Conservation (phyloP, 1,284 basidiomycete species). For the Boletus smithii region DNA sequence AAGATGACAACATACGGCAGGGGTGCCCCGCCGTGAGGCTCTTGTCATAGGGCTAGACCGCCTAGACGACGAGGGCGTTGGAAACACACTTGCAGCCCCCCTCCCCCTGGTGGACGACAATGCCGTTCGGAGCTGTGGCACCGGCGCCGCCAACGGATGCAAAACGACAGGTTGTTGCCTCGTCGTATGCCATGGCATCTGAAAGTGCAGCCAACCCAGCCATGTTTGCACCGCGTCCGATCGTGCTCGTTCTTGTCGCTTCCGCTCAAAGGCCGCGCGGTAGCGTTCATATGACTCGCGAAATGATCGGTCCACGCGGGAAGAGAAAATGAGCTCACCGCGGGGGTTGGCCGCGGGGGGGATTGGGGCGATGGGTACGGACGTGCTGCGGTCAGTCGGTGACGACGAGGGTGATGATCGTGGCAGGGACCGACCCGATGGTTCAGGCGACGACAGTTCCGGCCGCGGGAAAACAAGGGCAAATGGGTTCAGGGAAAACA, state of each 20-base stretch:
- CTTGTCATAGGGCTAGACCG: slow-evolving; percentile 43
- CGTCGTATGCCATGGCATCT: slow-evolving; percentile 44
- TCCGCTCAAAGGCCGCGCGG: slow-evolving; percentile 84
- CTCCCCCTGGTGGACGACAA: slow-evolving; percentile 35
- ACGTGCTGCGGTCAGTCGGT: slow-evolving; percentile 30
- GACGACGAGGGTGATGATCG: slow-evolving; percentile 30
- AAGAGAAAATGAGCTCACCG: slow-evolving; percentile 95
- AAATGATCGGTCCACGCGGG: slow-evolving; percentile 79
- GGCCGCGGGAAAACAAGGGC: slow-evolving; percentile 61
- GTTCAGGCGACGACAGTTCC: slow-evolving; percentile 19
- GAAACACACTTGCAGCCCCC: slow-evolving; percentile 31
- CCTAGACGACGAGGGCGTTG: slow-evolving; percentile 41
- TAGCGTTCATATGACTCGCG: slow-evolving; percentile 93
- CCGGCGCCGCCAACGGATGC: slow-evolving; percentile 5
- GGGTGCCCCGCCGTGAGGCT: slow-evolving; percentile 28
- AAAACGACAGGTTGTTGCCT: slow-evolving; percentile 17
- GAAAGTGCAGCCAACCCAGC: slow-evolving; percentile 40
- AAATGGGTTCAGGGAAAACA: slow-evolving; percentile 62
- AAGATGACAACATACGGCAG: slow-evolving; percentile 26
- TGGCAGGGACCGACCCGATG: slow-evolving; percentile 20
- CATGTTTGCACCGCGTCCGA: slow-evolving; percentile 42
- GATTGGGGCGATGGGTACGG: slow-evolving; percentile 70
- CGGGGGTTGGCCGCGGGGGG: slow-evolving; percentile 88
- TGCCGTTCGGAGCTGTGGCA: slow-evolving; percentile 27
- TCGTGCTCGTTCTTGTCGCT: slow-evolving; percentile 64